These are phyloP conservation scores for Erigeron canadensis DNA, from an alignment of 129 eudicot genomes.

Conservation along the genomic window DNA sequence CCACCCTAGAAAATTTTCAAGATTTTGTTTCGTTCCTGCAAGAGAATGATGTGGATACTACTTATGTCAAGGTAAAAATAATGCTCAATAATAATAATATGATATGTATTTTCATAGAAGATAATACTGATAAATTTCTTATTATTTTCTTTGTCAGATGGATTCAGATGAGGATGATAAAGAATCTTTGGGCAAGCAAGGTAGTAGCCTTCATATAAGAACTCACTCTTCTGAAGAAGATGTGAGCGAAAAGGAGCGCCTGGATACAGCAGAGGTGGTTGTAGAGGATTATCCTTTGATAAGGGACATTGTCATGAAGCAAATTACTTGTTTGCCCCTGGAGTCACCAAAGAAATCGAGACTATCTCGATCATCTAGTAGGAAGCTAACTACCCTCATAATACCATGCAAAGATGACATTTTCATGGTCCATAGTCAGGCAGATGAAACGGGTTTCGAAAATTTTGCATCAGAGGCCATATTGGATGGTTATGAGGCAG, in stretches of 20 bases:
- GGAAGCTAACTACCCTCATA: constrained; percentile 43
- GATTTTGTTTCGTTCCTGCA: constrained; percentile 69
- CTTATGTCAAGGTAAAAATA: constrained; percentile 63
- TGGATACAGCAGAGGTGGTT: constrained; percentile 38
- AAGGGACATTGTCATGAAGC: constrained; percentile 19
- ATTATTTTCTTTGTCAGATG: constrained; percentile 45
- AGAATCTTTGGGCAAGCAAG: constrained; percentile 43
- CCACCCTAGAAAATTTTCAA: constrained; percentile 84
- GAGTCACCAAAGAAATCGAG: constrained; percentile 34
- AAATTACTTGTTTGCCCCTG: constrained; percentile 17
- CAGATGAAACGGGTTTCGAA: constrained; percentile 6
- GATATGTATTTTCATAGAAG: background rate
- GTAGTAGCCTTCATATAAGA: constrained; percentile 45
- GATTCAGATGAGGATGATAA: constrained; percentile 77
- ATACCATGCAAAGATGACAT: constrained; percentile 59
- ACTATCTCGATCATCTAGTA: constrained; percentile 36
- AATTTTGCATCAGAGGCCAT: constrained; percentile 9
- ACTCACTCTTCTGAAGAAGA: constrained; percentile 80
- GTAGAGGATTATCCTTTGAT: constrained; percentile 28
- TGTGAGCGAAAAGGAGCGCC: constrained; percentile 37
- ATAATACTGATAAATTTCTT: constrained; percentile 23
- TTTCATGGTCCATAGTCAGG: constrained; percentile 28
- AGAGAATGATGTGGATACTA: constrained; percentile 67
- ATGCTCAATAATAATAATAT: background rate
- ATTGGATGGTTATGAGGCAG: constrained; percentile 49